Evolutionary conservation across 163 green algal species (phyloP).

Genomic region (Chlamydomonas reinhardtii): DNA sequence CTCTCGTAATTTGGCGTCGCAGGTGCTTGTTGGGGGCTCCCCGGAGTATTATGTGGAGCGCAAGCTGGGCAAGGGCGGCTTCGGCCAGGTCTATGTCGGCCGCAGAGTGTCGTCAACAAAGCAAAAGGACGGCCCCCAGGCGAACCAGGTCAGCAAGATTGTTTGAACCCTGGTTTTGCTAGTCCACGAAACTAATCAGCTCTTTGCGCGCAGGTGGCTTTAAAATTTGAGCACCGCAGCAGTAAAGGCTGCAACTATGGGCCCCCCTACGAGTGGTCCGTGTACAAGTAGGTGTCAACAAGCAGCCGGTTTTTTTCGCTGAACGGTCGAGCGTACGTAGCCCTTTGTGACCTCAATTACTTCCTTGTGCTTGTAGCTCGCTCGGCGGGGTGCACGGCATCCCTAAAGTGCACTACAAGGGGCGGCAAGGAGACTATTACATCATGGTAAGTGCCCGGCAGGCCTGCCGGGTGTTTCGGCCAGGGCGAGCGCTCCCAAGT

Average conservation of each 20-base stretch:
- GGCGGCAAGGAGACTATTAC: constrained; percentile 98
- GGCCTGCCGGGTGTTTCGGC: too few relatives aligned
- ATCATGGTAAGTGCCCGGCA: constrained; percentile 98
- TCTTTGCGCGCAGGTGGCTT: constrained; percentile 81
- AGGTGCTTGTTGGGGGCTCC: constrained; percentile 93
- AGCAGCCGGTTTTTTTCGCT: too few relatives aligned
- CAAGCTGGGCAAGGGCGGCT: constrained; percentile 98
- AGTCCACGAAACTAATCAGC: too few relatives aligned
- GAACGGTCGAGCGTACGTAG: too few relatives aligned
- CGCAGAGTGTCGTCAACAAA: constrained; percentile 65
- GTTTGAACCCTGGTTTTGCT: neutral
- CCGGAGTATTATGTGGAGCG: constrained; percentile 96
- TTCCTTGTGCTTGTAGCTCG: constrained; percentile 30
- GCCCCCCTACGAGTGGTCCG: constrained; percentile 95
- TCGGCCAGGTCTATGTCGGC: constrained; percentile 94
- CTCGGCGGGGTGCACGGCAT: constrained; percentile 93
- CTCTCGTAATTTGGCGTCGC: constrained; percentile 20
- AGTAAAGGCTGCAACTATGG: constrained; percentile 97
- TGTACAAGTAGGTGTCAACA: constrained; percentile 81
- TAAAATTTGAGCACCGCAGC: constrained; percentile 98
- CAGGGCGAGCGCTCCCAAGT: too few relatives aligned
- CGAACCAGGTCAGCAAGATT: constrained; percentile 70
- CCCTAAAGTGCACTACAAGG: constrained; percentile 98
- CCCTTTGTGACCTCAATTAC: too few relatives aligned
- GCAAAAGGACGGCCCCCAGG: constrained; percentile 79